Conservation (phyloP, 345 rosid genomes). For the Bruguiera gymnorhiza region DNA sequence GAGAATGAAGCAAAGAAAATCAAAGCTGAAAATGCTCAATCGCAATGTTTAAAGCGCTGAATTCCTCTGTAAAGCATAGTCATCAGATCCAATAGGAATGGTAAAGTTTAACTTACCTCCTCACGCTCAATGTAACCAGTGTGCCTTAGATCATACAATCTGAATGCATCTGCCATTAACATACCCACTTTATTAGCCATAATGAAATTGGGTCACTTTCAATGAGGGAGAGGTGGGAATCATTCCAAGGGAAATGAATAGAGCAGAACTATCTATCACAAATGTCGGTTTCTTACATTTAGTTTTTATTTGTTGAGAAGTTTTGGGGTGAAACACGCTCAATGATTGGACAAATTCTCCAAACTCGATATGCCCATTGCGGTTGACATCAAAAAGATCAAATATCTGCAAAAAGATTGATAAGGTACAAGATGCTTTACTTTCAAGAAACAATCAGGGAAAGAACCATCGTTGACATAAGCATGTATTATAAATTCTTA, state of each 20-base stretch:
- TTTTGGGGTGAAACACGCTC: constrained; percentile 32
- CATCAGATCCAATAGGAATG: not conserved
- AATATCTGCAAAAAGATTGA: constrained; percentile 20
- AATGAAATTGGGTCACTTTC: too few species aligned
- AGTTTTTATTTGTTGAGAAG: constrained; percentile 27
- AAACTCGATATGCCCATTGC: constrained; percentile 29
- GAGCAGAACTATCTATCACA: not conserved
- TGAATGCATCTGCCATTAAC: constrained; percentile 26
- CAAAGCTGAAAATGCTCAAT: not conserved
- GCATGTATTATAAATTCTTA: not conserved
- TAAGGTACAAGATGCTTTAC: not conserved
- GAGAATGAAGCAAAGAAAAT: not conserved
- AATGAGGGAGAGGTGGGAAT: too few species aligned
- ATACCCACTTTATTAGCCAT: too few species aligned
- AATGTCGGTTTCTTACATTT: constrained; percentile 12
- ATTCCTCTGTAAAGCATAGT: not conserved
- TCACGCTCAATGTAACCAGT: constrained; percentile 37
- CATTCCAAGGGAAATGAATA: not conserved
- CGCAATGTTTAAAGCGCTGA: not conserved
- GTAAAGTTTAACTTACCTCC: constrained; percentile 23
- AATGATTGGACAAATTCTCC: constrained; percentile 36
- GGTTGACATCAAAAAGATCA: constrained; percentile 30
- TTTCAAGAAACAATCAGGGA: not conserved
- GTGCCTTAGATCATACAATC: constrained; percentile 33
- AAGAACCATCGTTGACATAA: not conserved